phyloP scores from a whole-genome alignment of 1,139 yeast species.

The Blastobotrys serpentis region DNA sequence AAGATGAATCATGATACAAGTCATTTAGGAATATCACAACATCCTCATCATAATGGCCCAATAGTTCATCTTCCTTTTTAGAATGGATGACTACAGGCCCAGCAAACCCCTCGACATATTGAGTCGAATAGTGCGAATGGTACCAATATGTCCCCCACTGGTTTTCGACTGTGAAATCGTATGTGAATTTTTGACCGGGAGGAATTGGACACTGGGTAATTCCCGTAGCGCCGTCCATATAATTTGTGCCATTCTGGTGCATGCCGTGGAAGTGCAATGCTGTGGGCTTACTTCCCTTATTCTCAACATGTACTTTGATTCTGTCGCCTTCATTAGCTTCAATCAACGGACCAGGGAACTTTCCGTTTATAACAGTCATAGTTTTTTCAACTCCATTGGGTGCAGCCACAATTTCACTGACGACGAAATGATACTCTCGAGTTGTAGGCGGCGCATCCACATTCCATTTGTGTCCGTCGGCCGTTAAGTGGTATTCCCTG shows the following conservation, averaged over 20 bases:
- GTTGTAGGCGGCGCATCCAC: slow-evolving; percentile 21
- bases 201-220: slow-evolving; percentile 81
- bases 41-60: slow-evolving; percentile 63
- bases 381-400: slow-evolving; percentile 64
- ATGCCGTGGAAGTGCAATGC: slow-evolving; percentile 86
- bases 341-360: slow-evolving; percentile 75
- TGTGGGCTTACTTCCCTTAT: slow-evolving; percentile 59
- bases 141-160: slow-evolving; percentile 86
- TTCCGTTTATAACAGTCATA: slow-evolving; percentile 66
- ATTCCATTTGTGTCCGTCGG: slow-evolving; percentile 26
- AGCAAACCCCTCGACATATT: slow-evolving; percentile 81
- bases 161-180: slow-evolving; percentile 67
- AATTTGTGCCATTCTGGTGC: slow-evolving; percentile 62
- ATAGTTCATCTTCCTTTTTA: slow-evolving; percentile 35
- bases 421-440: slow-evolving; percentile 56
- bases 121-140: slow-evolving; percentile 81
- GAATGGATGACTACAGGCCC: slow-evolving; percentile 69
- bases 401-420: slow-evolving; percentile 59
- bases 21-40: slow-evolving; percentile 61
- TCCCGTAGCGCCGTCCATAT: slow-evolving; percentile 82
- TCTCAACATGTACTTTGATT: slow-evolving; percentile 57
- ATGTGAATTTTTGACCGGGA: slow-evolving; percentile 63
- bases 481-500: slow-evolving; percentile 29
- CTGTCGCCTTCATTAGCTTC: slow-evolving; percentile 65
- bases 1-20: slow-evolving; percentile 69